These are phyloP conservation scores for Dentipellis fragilis DNA, from an alignment of 768 basidiomycete species.

Conservation along the genomic window DNA sequence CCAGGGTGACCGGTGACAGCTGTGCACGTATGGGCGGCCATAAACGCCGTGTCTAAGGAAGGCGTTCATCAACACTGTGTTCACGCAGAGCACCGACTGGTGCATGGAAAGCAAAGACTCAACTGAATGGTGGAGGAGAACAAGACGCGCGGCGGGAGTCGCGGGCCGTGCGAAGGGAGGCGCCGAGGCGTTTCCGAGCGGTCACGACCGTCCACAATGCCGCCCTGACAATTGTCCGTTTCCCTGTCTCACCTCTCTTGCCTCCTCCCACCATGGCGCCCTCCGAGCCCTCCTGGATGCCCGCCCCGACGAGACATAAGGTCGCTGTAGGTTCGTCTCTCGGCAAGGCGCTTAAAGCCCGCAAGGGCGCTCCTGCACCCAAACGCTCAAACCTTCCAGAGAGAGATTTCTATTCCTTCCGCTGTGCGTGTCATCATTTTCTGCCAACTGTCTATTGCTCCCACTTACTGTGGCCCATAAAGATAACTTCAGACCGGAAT, in stretches of 20 bases:
- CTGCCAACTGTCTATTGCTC: neutral
- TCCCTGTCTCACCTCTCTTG: neutral
- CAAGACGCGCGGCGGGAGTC: too few relatives aligned
- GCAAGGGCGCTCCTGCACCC: conserved; percentile 39
- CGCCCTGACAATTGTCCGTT: neutral
- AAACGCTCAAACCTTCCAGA: conserved; percentile 43
- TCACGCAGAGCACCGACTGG: too few relatives aligned
- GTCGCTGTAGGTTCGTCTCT: conserved; percentile 58
- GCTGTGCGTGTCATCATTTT: conserved; percentile 38
- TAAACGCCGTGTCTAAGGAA: too few relatives aligned
- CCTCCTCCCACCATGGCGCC: conserved; percentile 3
- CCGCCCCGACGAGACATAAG: conserved; percentile 34
- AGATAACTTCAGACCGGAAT: conserved; percentile 74
- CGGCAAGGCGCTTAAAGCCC: conserved; percentile 55
- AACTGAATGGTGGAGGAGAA: too few relatives aligned
- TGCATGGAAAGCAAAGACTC: too few relatives aligned
- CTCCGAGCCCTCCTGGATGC: conserved; percentile 10
- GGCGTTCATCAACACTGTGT: too few relatives aligned
- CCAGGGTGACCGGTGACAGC: too few relatives aligned
- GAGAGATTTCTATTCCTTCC: conserved; percentile 67
- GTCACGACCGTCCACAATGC: too few relatives aligned
- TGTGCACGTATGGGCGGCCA: too few relatives aligned
- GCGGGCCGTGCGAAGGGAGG: too few relatives aligned
- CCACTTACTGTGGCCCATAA: neutral
- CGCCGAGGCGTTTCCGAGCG: too few relatives aligned